Percentiles rank a stretch among this genome's conserved stretches.
phyloP scores from a whole-genome alignment of 1,284 basidiomycete species.

The Porogramme epimiltina region DNA sequence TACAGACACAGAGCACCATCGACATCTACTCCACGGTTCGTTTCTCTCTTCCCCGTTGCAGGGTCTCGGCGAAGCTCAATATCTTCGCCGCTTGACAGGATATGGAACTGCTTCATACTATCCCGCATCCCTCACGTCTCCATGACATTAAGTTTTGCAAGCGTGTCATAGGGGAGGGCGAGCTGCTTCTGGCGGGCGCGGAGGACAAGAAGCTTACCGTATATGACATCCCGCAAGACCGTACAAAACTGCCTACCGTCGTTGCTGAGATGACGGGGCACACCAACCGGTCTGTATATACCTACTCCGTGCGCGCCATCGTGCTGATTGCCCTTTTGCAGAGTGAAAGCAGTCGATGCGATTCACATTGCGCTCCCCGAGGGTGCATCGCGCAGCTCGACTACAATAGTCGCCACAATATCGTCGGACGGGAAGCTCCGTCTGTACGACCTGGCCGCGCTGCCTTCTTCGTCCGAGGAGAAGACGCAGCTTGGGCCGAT shows the following conservation, averaged over 20 bases:
- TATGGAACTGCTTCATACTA: conserved; percentile 58
- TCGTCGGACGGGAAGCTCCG: conserved; percentile 87
- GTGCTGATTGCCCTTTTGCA: conserved; percentile 27
- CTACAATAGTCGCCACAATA: conserved; percentile 70
- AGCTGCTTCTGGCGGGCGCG: conserved; percentile 78
- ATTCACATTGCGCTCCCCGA: conserved; percentile 57
- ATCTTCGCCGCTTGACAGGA: conserved; percentile 19
- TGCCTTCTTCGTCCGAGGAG: conserved; percentile 33
- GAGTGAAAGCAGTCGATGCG: conserved; percentile 73
- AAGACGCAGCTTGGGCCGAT: conserved; percentile 53
- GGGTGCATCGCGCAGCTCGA: conserved; percentile 38
- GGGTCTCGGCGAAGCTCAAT: neutral
- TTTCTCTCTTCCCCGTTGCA: conserved; percentile 10
- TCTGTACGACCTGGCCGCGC: conserved; percentile 69
- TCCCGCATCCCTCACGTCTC: conserved; percentile 77
- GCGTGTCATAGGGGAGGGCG: conserved; percentile 51
- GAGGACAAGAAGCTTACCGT: conserved; percentile 86
- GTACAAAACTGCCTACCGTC: conserved; percentile 44
- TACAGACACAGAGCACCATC: conserved; percentile 77
- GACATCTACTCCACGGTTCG: conserved; percentile 82
- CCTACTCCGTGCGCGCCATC: neutral
- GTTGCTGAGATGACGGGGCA: conserved; percentile 74
- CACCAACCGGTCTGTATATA: conserved; percentile 64
- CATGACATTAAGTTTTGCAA: conserved; percentile 79
- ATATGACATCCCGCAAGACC: conserved; percentile 57